phyloP scores from a whole-genome alignment of 2,329 filamentous ascomycete species.

The Arthrinium phaeospermum region DNA sequence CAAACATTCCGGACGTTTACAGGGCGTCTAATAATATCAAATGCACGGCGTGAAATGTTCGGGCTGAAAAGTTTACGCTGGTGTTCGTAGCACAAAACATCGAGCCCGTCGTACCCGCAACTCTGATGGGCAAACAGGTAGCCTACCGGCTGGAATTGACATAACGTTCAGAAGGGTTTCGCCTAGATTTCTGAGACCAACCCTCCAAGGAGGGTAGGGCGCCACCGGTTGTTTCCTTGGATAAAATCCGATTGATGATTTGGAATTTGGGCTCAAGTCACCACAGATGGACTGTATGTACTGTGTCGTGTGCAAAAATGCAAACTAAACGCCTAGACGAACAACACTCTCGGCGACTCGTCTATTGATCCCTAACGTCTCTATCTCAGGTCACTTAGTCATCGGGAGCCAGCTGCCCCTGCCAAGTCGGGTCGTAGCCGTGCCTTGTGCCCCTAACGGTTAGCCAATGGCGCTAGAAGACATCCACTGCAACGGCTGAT shows the following conservation, averaged over 20 bases:
- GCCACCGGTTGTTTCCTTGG: neutral
- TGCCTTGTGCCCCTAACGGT: neutral
- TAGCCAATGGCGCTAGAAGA: neutral
- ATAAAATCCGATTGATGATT: neutral
- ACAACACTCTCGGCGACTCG: neutral
- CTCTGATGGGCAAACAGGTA: neutral
- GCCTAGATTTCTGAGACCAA: constrained; percentile 10
- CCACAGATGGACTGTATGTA: neutral
- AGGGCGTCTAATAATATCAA: neutral
- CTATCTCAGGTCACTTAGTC: neutral
- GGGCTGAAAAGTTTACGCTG: neutral
- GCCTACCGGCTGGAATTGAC: neutral
- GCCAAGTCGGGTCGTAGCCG: constrained; percentile 1
- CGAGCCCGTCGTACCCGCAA: neutral
- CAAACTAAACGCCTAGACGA: neutral
- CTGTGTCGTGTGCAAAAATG: neutral
- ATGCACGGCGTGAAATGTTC: neutral
- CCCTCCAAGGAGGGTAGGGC: neutral
- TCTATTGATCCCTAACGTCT: neutral
- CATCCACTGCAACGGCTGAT: constrained; percentile 5
- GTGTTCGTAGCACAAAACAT: neutral
- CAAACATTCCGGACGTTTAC: no score
- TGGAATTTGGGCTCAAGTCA: neutral
- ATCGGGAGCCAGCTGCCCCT: constrained; percentile 1
- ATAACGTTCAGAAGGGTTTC: neutral